Percentiles rank a stretch among this genome's conserved stretches.
Conservation (phyloP, 2,329 filamentous ascomycete species). For the Sphaerostilbella broomeana region DNA sequence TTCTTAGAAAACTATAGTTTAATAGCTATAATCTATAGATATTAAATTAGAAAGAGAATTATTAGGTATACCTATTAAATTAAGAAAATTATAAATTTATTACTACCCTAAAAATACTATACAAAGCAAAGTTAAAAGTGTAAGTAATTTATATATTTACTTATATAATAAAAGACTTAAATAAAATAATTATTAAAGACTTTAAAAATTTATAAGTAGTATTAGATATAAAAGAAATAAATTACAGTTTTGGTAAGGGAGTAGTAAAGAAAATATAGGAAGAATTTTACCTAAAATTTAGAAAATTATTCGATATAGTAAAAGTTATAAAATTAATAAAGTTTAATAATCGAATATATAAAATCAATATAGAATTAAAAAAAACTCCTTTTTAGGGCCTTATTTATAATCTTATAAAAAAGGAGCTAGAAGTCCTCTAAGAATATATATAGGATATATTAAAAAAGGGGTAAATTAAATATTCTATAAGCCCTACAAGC, state of each 20-base stretch:
- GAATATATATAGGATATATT: conserved; percentile 11
- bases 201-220: background rate
- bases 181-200: conserved; percentile 9
- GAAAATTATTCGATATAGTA: conserved; percentile 1
- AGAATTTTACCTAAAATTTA: background rate
- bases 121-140: conserved; percentile 7
- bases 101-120: background rate
- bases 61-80: conserved; percentile 4
- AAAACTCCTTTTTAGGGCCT: conserved; percentile 6
- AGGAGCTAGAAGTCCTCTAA: conserved; percentile 10
- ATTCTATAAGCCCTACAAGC: conserved; percentile 11
- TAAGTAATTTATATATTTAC: conserved; percentile 7
- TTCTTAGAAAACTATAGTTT: too few species aligned
- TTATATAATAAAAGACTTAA: conserved; percentile 1
- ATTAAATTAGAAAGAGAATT: too few species aligned
- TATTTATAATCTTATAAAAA: conserved; percentile 9
- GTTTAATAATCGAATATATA: background rate
- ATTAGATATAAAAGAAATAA: conserved; percentile 3
- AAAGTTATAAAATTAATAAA: background rate
- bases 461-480: conserved; percentile 8
- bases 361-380: conserved; percentile 2
- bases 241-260: background rate
- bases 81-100: conserved; percentile 7
- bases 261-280: background rate
- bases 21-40: too few species aligned